Evolutionary conservation across 106 monocot species (phyloP).

Genomic region (Apostasia ramifera): DNA sequence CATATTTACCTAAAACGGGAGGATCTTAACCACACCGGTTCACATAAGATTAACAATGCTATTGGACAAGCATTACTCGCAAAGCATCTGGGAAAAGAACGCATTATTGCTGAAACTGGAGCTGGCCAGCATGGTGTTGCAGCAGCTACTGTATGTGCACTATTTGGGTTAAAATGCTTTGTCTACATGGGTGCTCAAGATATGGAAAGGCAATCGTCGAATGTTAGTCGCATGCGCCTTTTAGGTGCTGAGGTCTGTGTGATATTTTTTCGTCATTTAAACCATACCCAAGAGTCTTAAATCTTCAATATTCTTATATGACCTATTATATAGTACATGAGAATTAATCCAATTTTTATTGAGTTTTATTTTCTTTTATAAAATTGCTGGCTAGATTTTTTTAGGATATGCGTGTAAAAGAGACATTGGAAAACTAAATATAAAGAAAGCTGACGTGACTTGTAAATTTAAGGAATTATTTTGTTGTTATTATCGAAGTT

Average conservation of each 20-base stretch:
- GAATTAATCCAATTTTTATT: no score
- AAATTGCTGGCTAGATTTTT: no score
- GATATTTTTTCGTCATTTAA: not conserved
- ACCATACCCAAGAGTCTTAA: no score
- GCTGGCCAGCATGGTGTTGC: constrained; percentile 87
- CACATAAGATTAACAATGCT: constrained; percentile 71
- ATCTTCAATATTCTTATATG: no score
- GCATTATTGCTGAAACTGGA: constrained; percentile 77
- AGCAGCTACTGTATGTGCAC: constrained; percentile 68
- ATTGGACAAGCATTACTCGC: constrained; percentile 61
- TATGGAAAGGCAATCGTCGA: constrained; percentile 68
- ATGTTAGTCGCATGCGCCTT: constrained; percentile 69
- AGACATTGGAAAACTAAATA: no score
- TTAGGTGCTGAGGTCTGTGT: constrained; percentile 60
- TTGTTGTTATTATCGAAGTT: no score
- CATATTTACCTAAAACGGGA: constrained; percentile 62
- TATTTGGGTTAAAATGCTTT: constrained; percentile 58
- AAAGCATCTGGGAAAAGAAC: constrained; percentile 46
- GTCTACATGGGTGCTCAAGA: constrained; percentile 78
- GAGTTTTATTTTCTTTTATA: no score
- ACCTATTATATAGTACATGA: no score
- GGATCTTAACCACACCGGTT: constrained; percentile 68
- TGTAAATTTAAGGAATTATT: no score
- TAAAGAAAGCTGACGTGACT: no score
- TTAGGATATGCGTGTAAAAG: no score